Evolutionary conservation across 768 basidiomycete genomes (phyloP).

Genomic region (Termitomyces sp.): DNA sequence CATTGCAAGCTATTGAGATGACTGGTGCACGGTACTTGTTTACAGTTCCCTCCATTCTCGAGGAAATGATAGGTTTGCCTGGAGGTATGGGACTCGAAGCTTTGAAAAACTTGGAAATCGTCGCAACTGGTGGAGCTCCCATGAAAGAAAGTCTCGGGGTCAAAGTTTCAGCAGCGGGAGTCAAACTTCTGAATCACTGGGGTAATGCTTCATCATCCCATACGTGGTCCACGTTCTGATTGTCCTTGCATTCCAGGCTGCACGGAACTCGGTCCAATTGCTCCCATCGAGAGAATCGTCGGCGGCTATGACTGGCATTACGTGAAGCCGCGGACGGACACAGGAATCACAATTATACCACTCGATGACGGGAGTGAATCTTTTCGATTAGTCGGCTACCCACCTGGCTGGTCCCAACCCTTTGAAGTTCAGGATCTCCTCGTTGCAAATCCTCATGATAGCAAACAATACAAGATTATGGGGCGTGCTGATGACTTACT

Average conservation of each 20-base stretch:
- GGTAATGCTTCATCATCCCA: conserved; percentile 19
- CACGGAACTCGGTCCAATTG: conserved; percentile 35
- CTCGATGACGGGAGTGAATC: conserved; percentile 21
- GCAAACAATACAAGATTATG: conserved; percentile 29
- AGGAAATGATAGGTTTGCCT: conserved; percentile 27
- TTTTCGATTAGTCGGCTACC: conserved; percentile 25
- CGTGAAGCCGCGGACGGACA: conserved; percentile 31
- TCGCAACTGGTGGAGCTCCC: conserved; percentile 35
- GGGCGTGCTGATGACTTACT: conserved; percentile 38
- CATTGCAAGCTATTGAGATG: conserved; percentile 18
- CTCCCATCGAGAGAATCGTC: conserved; percentile 26
- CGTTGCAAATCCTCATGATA: conserved; percentile 23
- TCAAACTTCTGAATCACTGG: conserved; percentile 38
- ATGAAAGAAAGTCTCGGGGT: conserved; percentile 32
- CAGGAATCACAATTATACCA: conserved; percentile 23
- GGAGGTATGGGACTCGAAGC: conserved; percentile 23
- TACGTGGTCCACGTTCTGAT: not conserved
- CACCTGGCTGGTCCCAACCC: conserved; percentile 30
- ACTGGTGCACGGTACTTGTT: conserved; percentile 29
- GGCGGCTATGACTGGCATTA: conserved; percentile 34
- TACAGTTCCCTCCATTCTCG: conserved; percentile 36
- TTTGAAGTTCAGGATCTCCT: conserved; percentile 37
- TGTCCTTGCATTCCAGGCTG: conserved; percentile 19
- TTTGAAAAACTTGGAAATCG: conserved; percentile 26
- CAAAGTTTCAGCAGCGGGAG: conserved; percentile 25